Evolutionary conservation across 139 green algal genomes (phyloP).

Genomic region (Medakamo hakoo): DNA sequence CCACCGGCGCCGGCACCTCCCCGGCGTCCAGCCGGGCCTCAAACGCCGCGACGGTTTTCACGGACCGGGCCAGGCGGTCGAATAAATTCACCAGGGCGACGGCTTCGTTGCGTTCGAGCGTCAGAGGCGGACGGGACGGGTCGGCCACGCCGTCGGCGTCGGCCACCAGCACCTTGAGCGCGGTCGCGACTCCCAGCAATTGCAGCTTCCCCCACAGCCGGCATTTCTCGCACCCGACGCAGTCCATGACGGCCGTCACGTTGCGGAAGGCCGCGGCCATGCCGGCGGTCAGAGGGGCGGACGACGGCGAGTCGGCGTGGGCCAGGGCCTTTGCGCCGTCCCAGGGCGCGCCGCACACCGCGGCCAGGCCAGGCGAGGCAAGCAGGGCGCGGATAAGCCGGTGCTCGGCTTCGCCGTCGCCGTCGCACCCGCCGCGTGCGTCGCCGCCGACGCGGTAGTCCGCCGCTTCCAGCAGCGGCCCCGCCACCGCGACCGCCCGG

Average conservation of each 20-base stretch:
- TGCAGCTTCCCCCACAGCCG: constrained; percentile 99
- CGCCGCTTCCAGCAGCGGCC: constrained; percentile 32
- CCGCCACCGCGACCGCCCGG: constrained; percentile 65
- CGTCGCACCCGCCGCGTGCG: neutral
- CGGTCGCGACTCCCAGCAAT: constrained; percentile 81
- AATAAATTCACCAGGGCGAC: constrained; percentile 88
- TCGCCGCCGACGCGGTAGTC: constrained; percentile 21
- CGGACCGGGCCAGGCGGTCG: constrained; percentile 46
- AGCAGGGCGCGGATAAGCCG: neutral
- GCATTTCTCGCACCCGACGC: constrained; percentile 97
- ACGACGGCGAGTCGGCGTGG: neutral
- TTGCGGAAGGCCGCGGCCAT: constrained; percentile 62
- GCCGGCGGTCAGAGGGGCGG: neutral
- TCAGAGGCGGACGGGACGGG: constrained; percentile 9
- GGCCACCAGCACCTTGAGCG: constrained; percentile 86
- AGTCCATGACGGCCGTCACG: constrained; percentile 95
- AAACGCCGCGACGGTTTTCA: constrained; percentile 38
- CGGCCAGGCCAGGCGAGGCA: neutral
- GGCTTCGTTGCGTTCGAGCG: constrained; percentile 82
- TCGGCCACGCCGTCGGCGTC: neutral
- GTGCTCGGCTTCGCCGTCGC: neutral
- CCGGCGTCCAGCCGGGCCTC: constrained; percentile 12
- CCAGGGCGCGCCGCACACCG: neutral
- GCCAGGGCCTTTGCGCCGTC: neutral
- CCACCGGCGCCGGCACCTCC: neutral